Conservation (phyloP, 2,329 filamentous ascomycete species). For the Blastomyces silverae region DNA sequence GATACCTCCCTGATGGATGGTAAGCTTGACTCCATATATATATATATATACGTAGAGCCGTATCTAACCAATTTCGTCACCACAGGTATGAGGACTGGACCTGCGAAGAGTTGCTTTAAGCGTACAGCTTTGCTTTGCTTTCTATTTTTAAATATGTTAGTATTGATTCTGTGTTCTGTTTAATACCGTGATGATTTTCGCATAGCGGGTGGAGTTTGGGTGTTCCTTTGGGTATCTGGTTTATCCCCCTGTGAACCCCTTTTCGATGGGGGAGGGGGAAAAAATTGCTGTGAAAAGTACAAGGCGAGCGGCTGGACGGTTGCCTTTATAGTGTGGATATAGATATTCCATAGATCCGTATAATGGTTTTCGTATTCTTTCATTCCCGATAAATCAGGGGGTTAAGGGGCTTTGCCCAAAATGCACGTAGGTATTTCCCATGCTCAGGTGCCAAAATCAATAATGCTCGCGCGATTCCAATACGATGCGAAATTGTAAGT, state of each 20-base stretch:
- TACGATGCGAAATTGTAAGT: neutral
- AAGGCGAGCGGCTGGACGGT: neutral
- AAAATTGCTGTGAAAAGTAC: neutral
- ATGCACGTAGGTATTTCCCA: no score
- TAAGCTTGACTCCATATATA: conserved; percentile 47
- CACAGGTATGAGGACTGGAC: conserved; percentile 98
- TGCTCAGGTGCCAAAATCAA: neutral
- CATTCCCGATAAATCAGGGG: neutral
- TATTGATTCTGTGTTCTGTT: conserved; percentile 5
- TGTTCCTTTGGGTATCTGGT: neutral
- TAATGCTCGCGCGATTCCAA: neutral
- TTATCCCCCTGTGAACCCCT: neutral
- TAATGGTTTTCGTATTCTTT: conserved; percentile 3
- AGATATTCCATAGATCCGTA: conserved; percentile 10
- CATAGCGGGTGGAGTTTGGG: conserved; percentile 22
- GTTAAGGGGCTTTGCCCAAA: neutral
- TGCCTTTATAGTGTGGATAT: conserved; percentile 5
- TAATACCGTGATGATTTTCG: conserved; percentile 12
- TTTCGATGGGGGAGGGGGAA: neutral
- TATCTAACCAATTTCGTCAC: neutral
- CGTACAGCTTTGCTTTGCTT: neutral
- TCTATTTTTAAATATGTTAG: conserved; percentile 8
- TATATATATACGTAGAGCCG: neutral
- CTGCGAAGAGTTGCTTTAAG: conserved; percentile 78
- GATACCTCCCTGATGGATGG: conserved; percentile 96